These are phyloP conservation scores for Strigomonas oncopelti DNA, from an alignment of 208 protist species.

Conservation along the genomic window DNA sequence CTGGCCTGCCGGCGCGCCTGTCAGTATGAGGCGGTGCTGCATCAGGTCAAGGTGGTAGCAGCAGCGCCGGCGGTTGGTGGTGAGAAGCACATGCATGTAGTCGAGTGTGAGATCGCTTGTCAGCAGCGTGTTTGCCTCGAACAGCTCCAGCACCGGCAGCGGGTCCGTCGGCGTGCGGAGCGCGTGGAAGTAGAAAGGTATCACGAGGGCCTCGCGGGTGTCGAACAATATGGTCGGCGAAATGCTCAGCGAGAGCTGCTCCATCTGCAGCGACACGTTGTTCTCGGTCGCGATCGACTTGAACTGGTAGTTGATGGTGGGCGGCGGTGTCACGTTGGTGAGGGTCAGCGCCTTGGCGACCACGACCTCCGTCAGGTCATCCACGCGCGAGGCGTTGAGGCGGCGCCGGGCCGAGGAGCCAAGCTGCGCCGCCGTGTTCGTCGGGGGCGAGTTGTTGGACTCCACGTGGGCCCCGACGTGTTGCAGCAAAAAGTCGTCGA, in stretches of 20 bases:
- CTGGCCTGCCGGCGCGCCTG: conserved; percentile 43
- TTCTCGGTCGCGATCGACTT: conserved; percentile 40
- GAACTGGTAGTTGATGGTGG: conserved; percentile 22
- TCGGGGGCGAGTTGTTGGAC: conserved; percentile 2
- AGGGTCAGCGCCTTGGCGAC: conserved; percentile 22
- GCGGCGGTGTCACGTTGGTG: conserved; percentile 12
- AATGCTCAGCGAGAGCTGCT: conserved; percentile 37
- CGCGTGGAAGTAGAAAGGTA: conserved; percentile 75
- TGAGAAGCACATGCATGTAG: conserved; percentile 64
- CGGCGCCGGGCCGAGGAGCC: neutral
- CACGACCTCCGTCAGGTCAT: conserved; percentile 38
- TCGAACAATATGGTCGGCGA: conserved; percentile 73
- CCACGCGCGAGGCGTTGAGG: conserved; percentile 17
- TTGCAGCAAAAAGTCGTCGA: conserved; percentile 24
- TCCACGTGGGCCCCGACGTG: conserved; percentile 43
- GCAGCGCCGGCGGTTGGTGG: conserved; percentile 55
- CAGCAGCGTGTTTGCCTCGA: conserved; percentile 44
- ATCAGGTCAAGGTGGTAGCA: conserved; percentile 75
- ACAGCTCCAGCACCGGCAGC: conserved; percentile 49
- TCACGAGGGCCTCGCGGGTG: conserved; percentile 69
- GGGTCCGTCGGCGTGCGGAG: conserved; percentile 60
- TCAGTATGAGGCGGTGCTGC: conserved; percentile 51
- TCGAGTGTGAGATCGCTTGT: conserved; percentile 58
- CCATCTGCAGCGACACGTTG: conserved; percentile 32
- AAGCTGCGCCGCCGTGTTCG: neutral